Evolutionary conservation across 352 stramenopile species (phyloP), one percentile per base, ranked within the genome.

Genomic region (Pythium brassicae): DNA sequence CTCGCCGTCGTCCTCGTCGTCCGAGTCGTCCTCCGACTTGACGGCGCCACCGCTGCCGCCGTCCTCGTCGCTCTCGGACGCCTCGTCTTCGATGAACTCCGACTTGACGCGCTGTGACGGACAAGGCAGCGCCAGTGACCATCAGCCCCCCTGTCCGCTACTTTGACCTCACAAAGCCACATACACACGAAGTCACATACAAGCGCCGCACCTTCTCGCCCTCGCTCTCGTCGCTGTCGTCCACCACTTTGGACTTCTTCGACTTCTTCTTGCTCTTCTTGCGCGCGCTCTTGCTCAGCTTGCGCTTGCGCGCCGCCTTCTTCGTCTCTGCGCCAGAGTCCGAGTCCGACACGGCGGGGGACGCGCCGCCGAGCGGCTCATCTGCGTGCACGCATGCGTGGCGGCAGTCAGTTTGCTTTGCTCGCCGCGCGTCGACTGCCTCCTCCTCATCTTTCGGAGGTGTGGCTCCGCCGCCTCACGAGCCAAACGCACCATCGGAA

Each of bases 1-100:
- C 60, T 91, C 86, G 17, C 73, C 80, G 3, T 94, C 84, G 17
- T 95, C 86, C 5, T 92, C 80, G 14, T 89, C 78, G 22, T 89
- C 77, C 4, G 81, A 78, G 20, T 90, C 76, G 55, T 90, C 76
- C 46, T 92, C 83, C 22, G 71, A 85, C 50, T 83, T 71, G 20
- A 58, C 65, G 29, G 66, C 75, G 34, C 32, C 32, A n/a, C 44
- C 50, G 23, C 25, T 23, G 25, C 61, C 63, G 56, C 69, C 76
- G 27, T 66, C 86, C 52, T 93, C 86, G 37, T 93, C 86, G 40
- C 86, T 96, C 53, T 96, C 86, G 0, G 86, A 96, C 32, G 86
- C 86, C 62, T 89, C 83, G 47, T 96, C 86, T n/a, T 96, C 84
- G 50, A 96, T 92, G 40, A 94, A 94, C 8, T 80, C 73, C 10